Conservation (phyloP, 768 basidiomycete genomes). For the Calocybe cyanea region DNA sequence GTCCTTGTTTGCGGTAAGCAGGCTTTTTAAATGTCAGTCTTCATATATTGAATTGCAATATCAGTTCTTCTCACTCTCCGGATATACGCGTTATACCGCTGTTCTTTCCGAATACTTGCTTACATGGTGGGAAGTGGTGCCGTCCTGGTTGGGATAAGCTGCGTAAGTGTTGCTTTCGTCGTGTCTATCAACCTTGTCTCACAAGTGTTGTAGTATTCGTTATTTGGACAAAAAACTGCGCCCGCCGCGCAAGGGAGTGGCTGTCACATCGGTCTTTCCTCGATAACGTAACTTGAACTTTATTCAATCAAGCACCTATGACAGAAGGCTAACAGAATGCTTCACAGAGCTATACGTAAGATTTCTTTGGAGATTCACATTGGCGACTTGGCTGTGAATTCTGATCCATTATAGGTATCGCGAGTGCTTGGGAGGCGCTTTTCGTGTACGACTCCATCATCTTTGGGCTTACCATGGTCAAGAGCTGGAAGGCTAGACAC, state of each 20-base stretch:
- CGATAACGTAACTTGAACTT: constrained; percentile 21
- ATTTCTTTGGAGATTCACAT: neutral
- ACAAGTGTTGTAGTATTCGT: constrained; percentile 6
- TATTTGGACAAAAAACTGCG: constrained; percentile 35
- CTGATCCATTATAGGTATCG: constrained; percentile 22
- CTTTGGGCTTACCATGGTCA: constrained; percentile 43
- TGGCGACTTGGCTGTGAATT: neutral
- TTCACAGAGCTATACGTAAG: constrained; percentile 17
- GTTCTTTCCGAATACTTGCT: constrained; percentile 33
- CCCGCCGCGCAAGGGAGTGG: constrained; percentile 22
- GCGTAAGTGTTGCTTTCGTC: no score
- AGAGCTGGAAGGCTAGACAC: constrained; percentile 35
- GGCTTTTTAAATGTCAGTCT: neutral
- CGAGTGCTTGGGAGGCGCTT: constrained; percentile 47
- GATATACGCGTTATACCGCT: constrained; percentile 46
- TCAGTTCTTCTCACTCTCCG: constrained; percentile 43
- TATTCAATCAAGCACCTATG: neutral
- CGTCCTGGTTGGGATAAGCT: constrained; percentile 24
- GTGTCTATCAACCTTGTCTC: no score
- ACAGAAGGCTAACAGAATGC: neutral
- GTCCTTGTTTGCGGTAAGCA: constrained; percentile 42
- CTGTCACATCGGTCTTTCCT: constrained; percentile 31
- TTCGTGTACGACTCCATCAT: constrained; percentile 46
- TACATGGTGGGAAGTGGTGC: constrained; percentile 30
- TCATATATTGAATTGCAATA: neutral